Percentiles rank a stretch among this genome's conserved stretches.
These are phyloP conservation scores for Jaltomata sinuosa DNA, from an alignment of 257 asterid genomes.

Conservation along the genomic window DNA sequence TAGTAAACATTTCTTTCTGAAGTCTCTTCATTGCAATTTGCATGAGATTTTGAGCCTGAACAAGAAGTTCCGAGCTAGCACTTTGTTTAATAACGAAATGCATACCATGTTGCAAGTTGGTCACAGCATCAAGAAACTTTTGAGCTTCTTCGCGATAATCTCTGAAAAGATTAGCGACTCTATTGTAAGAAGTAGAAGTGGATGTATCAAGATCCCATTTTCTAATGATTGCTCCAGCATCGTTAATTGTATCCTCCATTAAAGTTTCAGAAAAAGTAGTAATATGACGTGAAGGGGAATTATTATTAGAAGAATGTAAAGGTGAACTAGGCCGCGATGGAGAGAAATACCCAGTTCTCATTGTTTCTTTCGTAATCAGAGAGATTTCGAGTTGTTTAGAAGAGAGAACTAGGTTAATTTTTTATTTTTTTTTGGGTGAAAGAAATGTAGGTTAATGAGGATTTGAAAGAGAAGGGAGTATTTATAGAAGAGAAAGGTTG, in stretches of 20 bases:
- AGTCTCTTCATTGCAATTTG: slow-evolving; percentile 50
- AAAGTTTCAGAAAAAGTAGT: slow-evolving; percentile 40
- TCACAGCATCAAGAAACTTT: slow-evolving; percentile 33
- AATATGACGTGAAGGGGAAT: slow-evolving; percentile 18
- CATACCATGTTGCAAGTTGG: slow-evolving; percentile 43
- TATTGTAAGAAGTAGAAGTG: background rate
- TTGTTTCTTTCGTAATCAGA: background rate
- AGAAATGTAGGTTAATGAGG: background rate
- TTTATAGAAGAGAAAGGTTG: background rate
- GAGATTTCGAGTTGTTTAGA: background rate
- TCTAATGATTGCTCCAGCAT: slow-evolving; percentile 34
- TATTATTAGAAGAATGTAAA: background rate
- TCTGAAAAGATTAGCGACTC: slow-evolving; percentile 24
- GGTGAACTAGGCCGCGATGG: slow-evolving; percentile 33
- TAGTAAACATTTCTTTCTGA: slow-evolving; percentile 53
- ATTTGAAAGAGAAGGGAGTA: background rate
- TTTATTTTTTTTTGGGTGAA: background rate
- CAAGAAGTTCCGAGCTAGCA: slow-evolving; percentile 29
- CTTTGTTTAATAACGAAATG: slow-evolving; percentile 26
- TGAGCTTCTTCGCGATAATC: slow-evolving; percentile 30
- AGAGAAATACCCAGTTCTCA: background rate
- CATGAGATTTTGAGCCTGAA: slow-evolving; percentile 61
- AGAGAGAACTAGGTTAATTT: background rate
- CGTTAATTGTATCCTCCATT: slow-evolving; percentile 48
- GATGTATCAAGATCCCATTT: slow-evolving; percentile 28